Conservation (phyloP, 768 basidiomycete species). For the Nevesoporus exiguus region DNA sequence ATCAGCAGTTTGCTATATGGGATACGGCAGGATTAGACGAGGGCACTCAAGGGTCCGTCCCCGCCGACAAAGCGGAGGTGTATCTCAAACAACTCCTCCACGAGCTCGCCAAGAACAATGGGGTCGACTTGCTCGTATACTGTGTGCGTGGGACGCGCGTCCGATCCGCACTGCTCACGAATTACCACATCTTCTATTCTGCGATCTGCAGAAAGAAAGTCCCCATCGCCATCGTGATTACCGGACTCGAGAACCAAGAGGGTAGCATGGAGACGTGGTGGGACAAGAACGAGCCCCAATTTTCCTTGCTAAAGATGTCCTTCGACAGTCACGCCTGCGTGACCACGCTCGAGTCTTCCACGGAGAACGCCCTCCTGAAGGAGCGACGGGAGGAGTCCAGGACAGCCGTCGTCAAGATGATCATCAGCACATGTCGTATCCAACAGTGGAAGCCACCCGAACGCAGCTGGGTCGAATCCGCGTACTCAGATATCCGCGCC, state of each 20-base stretch:
- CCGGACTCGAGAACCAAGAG: constrained; percentile 39
- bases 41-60: constrained; percentile 23
- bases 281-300: constrained; percentile 22
- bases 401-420: constrained; percentile 18
- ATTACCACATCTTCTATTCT: constrained; percentile 39
- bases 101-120: constrained; percentile 31
- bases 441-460: constrained; percentile 29
- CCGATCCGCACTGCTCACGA: constrained; percentile 31
- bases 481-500: constrained; percentile 25
- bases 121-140: constrained; percentile 41
- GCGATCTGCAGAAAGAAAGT: constrained; percentile 39
- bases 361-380: constrained; percentile 8
- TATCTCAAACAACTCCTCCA: constrained; percentile 36
- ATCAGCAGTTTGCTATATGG: constrained; percentile 26
- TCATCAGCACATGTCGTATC: constrained; percentile 17
- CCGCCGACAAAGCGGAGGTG: constrained; percentile 29
- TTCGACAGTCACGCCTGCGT: constrained; percentile 34
- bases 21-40: constrained; percentile 36
- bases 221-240: constrained; percentile 40
- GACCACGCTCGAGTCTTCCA: constrained; percentile 24
- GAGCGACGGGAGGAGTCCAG: constrained; percentile 27
- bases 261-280: constrained; percentile 34
- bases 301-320: constrained; percentile 24
- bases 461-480: constrained; percentile 27
- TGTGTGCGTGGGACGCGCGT: constrained; percentile 40